Conservation (phyloP, 805 yeast species). For the Grigorovia humatica region DNA sequence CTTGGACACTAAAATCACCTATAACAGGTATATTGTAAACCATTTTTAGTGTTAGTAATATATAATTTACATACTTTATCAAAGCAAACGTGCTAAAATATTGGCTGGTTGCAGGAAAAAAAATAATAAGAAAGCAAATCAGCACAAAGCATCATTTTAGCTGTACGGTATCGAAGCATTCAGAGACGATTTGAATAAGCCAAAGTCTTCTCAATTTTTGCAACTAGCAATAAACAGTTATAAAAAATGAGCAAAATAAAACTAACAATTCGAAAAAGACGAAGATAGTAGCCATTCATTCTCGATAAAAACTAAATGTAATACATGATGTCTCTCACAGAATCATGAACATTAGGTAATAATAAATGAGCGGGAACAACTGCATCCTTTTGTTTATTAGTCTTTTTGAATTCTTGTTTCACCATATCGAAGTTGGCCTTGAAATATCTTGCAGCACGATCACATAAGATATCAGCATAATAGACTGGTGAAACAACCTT, state of each 20-base stretch:
- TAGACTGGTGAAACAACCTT: constrained; percentile 15
- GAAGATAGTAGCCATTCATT: no score
- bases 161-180: no score
- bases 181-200: no score
- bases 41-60: background rate
- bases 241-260: no score
- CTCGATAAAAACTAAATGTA: constrained; percentile 7
- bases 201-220: no score
- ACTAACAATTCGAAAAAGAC: no score
- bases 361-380: constrained; percentile 6
- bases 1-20: background rate
- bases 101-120: background rate
- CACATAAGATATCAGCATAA: constrained; percentile 17
- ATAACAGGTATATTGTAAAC: no score
- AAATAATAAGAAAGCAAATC: no score
- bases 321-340: constrained; percentile 13
- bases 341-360: constrained; percentile 12
- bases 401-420: constrained; percentile 7
- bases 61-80: background rate
- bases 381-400: constrained; percentile 7
- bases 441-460: constrained; percentile 15
- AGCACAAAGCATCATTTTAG: no score
- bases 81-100: no score
- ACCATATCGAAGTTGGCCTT: constrained; percentile 13
- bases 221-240: no score